Evolutionary conservation across 139 green algal species (phyloP).

Genomic region (Chlamydomonas applanata): DNA sequence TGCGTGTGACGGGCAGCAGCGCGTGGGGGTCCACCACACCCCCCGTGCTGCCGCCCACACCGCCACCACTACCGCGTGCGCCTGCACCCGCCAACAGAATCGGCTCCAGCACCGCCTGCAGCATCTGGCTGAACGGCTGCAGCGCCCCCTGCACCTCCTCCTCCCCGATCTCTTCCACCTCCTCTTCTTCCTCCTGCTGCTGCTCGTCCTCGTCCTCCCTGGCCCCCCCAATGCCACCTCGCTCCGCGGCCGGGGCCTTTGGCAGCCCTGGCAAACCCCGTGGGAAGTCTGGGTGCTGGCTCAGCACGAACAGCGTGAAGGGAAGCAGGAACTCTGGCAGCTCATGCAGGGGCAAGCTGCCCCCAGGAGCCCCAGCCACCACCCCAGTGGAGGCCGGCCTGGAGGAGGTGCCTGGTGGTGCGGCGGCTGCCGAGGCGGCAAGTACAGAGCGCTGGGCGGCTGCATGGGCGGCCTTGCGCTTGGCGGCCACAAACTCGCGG

Average conservation of each 20-base stretch:
- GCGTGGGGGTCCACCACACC: not conserved
- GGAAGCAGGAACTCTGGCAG: constrained; percentile 80
- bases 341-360: constrained; percentile 53
- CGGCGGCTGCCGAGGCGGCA: not conserved
- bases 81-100: constrained; percentile 33
- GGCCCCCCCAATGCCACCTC: not conserved
- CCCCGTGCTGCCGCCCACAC: not conserved
- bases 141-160: constrained; percentile 14
- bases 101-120: constrained; percentile 65
- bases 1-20: constrained; percentile 11
- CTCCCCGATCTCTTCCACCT: not conserved
- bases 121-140: constrained; percentile 62
- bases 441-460: constrained; percentile 18
- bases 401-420: not conserved
- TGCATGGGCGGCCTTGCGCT: constrained; percentile 22
- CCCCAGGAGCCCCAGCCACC: not conserved
- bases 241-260: not conserved
- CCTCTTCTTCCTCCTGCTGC: not conserved
- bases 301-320: constrained; percentile 74
- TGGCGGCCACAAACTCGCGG: constrained; percentile 27
- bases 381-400: no score
- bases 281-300: constrained; percentile 85
- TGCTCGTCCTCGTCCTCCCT: not conserved
- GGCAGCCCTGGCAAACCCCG: constrained; percentile 12
- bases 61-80: constrained; percentile 6